A percentile compares a stretch with the other conserved stretches of the same genome.
Evolutionary conservation across 2,329 filamentous ascomycete genomes (phyloP).

Genomic region (Clonostachys rosea): DNA sequence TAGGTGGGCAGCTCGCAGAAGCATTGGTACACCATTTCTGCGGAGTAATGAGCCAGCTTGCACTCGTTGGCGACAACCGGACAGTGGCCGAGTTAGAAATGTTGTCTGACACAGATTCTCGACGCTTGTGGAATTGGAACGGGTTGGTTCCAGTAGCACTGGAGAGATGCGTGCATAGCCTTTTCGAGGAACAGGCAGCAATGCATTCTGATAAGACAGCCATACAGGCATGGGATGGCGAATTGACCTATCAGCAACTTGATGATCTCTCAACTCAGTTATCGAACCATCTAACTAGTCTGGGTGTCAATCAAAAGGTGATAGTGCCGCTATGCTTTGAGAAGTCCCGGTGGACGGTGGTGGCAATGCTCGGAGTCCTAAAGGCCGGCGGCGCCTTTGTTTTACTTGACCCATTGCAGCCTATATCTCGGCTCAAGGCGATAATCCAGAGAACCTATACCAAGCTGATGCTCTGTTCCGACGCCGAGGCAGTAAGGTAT

Average conservation of each 20-base stretch:
- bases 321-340: conserved; percentile 10
- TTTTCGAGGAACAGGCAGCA: neutral
- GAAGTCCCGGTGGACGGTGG: conserved; percentile 8
- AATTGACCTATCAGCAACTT: neutral
- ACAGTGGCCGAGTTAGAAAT: neutral
- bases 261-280: conserved; percentile 3
- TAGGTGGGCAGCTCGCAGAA: too few species aligned
- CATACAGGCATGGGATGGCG: conserved; percentile 36
- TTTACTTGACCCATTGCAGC: conserved; percentile 6
- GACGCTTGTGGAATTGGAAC: neutral
- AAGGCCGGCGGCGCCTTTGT: conserved; percentile 14
- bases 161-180: neutral
- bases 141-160: neutral
- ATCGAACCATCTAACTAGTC: neutral
- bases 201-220: conserved; percentile 20
- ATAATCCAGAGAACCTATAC: neutral
- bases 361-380: conserved; percentile 10
- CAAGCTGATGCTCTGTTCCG: neutral
- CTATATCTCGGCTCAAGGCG: neutral
- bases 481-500: conserved; percentile 3
- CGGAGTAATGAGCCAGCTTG: neutral
- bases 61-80: neutral
- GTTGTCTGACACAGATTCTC: too few species aligned
- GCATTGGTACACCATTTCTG: neutral
- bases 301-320: conserved; percentile 4